Percentiles rank a stretch among this genome's conserved stretches.
These are phyloP conservation scores for Penicillium sp. DNA, from an alignment of 2,329 filamentous ascomycete genomes.

Conservation along the genomic window DNA sequence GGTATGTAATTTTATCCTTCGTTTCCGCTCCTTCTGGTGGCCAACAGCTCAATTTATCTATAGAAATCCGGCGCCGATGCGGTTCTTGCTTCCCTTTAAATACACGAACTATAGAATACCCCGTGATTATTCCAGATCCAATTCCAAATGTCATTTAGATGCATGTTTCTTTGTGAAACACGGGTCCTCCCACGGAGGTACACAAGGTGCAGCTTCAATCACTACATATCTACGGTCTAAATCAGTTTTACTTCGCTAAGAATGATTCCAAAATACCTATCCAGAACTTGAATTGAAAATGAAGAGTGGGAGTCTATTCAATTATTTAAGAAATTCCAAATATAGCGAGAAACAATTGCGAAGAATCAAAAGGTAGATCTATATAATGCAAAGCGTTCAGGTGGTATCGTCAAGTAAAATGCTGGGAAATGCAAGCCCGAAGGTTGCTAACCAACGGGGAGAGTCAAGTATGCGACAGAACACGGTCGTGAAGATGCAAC, in stretches of 20 bases:
- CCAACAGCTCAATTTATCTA: background rate
- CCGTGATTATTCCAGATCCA: background rate
- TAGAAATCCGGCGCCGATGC: constrained; percentile 35
- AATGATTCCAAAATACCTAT: background rate
- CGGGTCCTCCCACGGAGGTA: background rate
- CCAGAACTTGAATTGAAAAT: background rate
- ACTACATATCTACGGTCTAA: background rate
- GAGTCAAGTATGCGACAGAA: background rate
- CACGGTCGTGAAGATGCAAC: constrained; percentile 27
- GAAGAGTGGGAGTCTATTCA: background rate
- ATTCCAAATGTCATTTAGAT: background rate
- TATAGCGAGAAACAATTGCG: background rate
- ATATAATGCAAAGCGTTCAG: background rate
- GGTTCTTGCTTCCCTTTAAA: constrained; percentile 34
- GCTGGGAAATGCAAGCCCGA: background rate
- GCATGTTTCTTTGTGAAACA: background rate
- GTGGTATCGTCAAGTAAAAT: constrained; percentile 3
- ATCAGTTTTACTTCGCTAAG: too few relatives aligned
- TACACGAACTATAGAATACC: background rate
- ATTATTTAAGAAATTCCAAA: background rate
- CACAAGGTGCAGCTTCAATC: background rate
- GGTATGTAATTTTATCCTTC: constrained; percentile 17
- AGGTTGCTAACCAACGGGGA: background rate
- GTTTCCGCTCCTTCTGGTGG: background rate
- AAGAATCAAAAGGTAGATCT: background rate